Conservation (phyloP, 257 asterid species). For the Catharanthus roseus region DNA sequence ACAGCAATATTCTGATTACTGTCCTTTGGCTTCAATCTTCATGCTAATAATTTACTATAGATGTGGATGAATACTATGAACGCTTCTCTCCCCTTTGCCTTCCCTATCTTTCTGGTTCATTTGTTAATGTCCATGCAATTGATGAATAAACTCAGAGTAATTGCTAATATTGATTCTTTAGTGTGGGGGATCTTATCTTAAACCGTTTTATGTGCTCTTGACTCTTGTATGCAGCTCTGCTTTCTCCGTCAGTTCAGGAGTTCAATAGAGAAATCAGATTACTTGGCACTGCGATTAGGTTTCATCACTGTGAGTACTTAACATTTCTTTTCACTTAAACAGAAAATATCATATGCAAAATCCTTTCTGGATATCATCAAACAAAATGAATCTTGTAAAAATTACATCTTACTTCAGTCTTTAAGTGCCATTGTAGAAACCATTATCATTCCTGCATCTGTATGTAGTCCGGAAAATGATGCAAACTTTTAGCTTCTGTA, state of each 20-base stretch:
- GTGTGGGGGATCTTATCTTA: not conserved
- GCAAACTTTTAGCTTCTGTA: not conserved
- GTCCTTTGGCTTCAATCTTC: not conserved
- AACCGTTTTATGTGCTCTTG: not conserved
- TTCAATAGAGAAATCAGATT: slow-evolving; percentile 69
- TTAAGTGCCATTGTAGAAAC: not conserved
- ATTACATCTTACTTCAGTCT: not conserved
- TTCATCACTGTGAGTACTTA: slow-evolving; percentile 81
- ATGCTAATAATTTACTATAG: not conserved
- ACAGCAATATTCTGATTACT: not conserved
- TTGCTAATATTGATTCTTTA: not conserved
- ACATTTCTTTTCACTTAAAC: not conserved
- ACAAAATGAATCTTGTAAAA: not conserved
- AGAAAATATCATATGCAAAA: not conserved
- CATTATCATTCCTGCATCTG: slow-evolving; percentile 2
- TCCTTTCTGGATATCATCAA: not conserved
- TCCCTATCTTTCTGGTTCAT: no score
- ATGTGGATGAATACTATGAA: not conserved
- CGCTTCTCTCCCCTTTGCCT: not conserved
- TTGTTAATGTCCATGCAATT: not conserved
- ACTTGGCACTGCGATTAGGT: slow-evolving; percentile 77
- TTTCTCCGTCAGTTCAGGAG: slow-evolving; percentile 73
- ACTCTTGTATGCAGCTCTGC: slow-evolving; percentile 62
- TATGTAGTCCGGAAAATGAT: no score
- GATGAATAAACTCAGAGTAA: not conserved